These are phyloP conservation scores for Colletotrichum paranaense DNA, from an alignment of 2,329 filamentous ascomycete species.

Conservation along the genomic window DNA sequence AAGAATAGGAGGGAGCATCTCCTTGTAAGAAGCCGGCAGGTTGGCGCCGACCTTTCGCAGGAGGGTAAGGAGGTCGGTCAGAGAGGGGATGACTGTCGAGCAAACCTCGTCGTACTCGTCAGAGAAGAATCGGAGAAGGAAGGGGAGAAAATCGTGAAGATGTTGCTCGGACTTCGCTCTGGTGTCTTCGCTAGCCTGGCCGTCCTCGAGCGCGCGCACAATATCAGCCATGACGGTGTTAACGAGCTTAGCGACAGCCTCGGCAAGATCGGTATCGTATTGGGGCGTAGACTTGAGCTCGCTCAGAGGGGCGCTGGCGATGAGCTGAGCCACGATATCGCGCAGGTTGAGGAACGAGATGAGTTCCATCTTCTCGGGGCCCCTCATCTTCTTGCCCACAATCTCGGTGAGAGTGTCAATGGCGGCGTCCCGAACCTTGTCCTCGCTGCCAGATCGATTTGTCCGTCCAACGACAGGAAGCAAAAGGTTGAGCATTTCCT, in stretches of 20 bases:
- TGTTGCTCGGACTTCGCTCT: constrained; percentile 83
- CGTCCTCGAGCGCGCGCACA: constrained; percentile 84
- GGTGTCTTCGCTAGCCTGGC: constrained; percentile 68
- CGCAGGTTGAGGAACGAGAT: constrained; percentile 90
- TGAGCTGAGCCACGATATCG: constrained; percentile 86
- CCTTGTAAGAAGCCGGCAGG: constrained; percentile 79
- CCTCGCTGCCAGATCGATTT: constrained; percentile 70
- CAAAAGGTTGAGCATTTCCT: constrained; percentile 85
- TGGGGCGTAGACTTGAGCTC: constrained; percentile 83
- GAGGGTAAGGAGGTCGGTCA: constrained; percentile 92
- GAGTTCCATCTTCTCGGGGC: constrained; percentile 92
- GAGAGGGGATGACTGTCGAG: constrained; percentile 91
- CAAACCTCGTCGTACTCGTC: constrained; percentile 99
- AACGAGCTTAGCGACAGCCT: constrained; percentile 94
- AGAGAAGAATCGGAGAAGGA: constrained; percentile 92
- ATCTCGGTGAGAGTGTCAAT: constrained; percentile 97
- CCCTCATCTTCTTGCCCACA: constrained; percentile 97
- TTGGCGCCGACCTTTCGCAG: constrained; percentile 79
- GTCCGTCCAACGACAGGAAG: constrained; percentile 88
- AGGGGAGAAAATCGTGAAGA: constrained; percentile 85
- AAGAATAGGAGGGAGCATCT: constrained; percentile 87
- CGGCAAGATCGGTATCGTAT: constrained; percentile 95
- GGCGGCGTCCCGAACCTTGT: constrained; percentile 88
- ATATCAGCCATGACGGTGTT: constrained; percentile 91
- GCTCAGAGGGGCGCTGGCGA: constrained; percentile 82